Evolutionary conservation across 2,329 filamentous ascomycete genomes (phyloP).

Genomic region (Nothopassalora personata): DNA sequence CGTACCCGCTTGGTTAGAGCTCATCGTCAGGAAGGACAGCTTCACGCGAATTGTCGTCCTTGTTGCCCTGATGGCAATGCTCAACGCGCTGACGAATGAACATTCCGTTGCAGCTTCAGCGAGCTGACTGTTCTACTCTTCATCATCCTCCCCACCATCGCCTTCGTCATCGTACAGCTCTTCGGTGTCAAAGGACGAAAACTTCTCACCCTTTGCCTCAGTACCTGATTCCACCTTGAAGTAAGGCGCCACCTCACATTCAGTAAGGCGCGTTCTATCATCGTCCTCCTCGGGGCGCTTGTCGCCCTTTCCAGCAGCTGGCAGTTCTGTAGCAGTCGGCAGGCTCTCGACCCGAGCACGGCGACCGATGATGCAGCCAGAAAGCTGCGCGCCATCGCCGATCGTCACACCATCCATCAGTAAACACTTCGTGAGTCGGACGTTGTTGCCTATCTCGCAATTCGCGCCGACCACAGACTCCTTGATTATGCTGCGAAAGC

Average conservation of each 20-base stretch:
- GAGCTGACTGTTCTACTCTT: neutral
- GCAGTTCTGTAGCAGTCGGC: slow-evolving; percentile 12
- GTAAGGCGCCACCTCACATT: slow-evolving; percentile 85
- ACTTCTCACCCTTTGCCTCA: slow-evolving; percentile 58
- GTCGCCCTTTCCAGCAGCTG: slow-evolving; percentile 28
- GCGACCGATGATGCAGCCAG: slow-evolving; percentile 79
- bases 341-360: slow-evolving; percentile 72
- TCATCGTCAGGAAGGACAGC: neutral
- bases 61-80: neutral
- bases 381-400: slow-evolving; percentile 77
- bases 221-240: slow-evolving; percentile 78
- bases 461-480: slow-evolving; percentile 83
- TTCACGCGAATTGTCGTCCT: neutral
- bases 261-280: slow-evolving; percentile 58
- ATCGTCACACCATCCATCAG: slow-evolving; percentile 89
- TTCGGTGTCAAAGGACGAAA: slow-evolving; percentile 49
- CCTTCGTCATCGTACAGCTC: slow-evolving; percentile 32
- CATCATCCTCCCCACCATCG: slow-evolving; percentile 24
- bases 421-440: slow-evolving; percentile 77
- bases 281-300: slow-evolving; percentile 49
- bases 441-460: slow-evolving; percentile 80
- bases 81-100: neutral
- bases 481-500: slow-evolving; percentile 87
- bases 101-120: neutral
- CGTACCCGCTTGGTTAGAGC: neutral